Evolutionary conservation across 108 stramenopile species (phyloP).

Genomic region (Cyclotella sp.): DNA sequence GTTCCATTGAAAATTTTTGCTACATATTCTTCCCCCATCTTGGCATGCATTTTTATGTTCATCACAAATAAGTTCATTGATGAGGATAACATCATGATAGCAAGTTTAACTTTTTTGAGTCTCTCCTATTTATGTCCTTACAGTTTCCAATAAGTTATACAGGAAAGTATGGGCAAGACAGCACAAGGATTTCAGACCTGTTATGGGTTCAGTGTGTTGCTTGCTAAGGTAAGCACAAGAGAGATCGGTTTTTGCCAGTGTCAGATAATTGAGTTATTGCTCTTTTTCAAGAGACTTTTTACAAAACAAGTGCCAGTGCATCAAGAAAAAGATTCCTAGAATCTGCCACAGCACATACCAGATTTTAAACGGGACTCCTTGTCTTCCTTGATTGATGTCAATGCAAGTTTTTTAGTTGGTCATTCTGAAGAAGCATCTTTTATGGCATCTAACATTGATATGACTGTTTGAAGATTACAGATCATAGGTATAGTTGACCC

Average conservation of each 20-base stretch:
- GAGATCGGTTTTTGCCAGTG: neutral
- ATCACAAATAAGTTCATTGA: conserved; percentile 67
- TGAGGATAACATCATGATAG: conserved; percentile 50
- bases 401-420: conserved; percentile 38
- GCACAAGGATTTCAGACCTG: conserved; percentile 75
- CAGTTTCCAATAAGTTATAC: conserved; percentile 87
- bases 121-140: conserved; percentile 69
- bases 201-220: conserved; percentile 61
- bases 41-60: conserved; percentile 77
- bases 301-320: neutral
- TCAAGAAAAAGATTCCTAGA: neutral
- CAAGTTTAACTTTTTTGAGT: conserved; percentile 74
- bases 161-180: conserved; percentile 70
- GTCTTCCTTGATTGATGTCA: conserved; percentile 18
- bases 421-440: conserved; percentile 43
- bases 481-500: conserved; percentile 63
- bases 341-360: neutral
- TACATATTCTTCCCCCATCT: conserved; percentile 67
- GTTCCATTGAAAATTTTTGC: conserved; percentile 70
- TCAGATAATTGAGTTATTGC: neutral
- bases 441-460: conserved; percentile 55
- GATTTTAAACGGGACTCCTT: neutral
- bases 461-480: conserved; percentile 54
- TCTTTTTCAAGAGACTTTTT: too few species aligned
- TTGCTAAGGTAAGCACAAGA: conserved; percentile 48